Percentiles rank a stretch among this genome's conserved stretches.
Evolutionary conservation across 139 green algal genomes (phyloP).

Genomic region (Chlamydomonas asymmetrica): DNA sequence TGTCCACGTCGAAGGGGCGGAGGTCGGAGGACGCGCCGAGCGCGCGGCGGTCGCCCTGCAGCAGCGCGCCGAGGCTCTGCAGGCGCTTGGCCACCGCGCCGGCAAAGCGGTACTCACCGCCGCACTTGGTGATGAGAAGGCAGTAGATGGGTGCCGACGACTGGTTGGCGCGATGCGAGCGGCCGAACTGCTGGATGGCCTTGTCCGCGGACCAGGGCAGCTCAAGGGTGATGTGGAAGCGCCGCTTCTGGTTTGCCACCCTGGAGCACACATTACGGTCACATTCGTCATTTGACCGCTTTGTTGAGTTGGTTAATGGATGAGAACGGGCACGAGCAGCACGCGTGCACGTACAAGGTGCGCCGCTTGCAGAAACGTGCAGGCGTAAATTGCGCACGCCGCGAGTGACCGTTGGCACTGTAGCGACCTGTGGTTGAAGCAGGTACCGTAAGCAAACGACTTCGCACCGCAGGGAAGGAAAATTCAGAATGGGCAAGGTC

Average conservation of each 20-base stretch:
- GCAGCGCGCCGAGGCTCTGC: conserved; percentile 54
- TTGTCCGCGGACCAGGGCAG: conserved; percentile 85
- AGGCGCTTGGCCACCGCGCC: conserved; percentile 57
- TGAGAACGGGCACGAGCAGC: too few relatives aligned
- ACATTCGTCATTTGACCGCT: too few relatives aligned
- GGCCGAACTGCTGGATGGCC: conserved; percentile 82
- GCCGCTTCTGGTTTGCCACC: conserved; percentile 60
- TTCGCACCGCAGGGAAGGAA: too few relatives aligned
- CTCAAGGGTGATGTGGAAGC: conserved; percentile 86
- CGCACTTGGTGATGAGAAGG: conserved; percentile 62
- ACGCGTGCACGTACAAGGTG: too few relatives aligned
- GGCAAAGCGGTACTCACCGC: conserved; percentile 68
- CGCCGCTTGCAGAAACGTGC: too few relatives aligned
- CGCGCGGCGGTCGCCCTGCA: conserved; percentile 58
- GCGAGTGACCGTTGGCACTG: too few relatives aligned
- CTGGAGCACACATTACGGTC: too few relatives aligned
- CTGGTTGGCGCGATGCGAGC: conserved; percentile 67
- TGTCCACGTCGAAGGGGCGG: conserved; percentile 58
- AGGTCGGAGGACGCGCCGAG: conserved; percentile 36
- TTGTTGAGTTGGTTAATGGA: too few relatives aligned
- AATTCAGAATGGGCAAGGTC: too few relatives aligned
- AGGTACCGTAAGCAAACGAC: too few relatives aligned
- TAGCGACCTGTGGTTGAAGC: too few relatives aligned
- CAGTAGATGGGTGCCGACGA: conserved; percentile 66
- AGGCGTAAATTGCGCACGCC: too few relatives aligned